phyloP scores from a whole-genome alignment of 192 early-diverging fungal species.

The Coemansia sp. region DNA sequence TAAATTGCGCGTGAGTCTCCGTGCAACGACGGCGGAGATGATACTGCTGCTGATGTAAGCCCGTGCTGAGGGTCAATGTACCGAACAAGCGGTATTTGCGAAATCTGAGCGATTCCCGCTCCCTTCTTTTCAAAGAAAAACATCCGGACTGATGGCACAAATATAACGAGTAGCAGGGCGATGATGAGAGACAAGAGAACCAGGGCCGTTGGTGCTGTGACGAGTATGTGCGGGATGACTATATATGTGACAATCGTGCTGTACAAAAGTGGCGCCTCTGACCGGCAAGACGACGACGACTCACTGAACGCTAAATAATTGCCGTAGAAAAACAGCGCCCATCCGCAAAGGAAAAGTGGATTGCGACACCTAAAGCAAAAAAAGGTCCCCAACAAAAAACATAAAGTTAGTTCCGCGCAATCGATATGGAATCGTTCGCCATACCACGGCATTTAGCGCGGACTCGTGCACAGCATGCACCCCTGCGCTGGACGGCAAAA shows the following conservation, averaged over 20 bases:
- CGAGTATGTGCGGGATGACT: constrained; percentile 63
- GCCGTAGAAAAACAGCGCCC: constrained; percentile 66
- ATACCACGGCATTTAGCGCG: constrained; percentile 9
- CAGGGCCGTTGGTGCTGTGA: constrained; percentile 23
- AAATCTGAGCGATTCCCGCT: constrained; percentile 65
- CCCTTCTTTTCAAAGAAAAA: constrained; percentile 61
- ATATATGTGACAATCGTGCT: constrained; percentile 63
- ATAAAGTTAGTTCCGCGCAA: background rate
- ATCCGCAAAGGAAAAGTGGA: constrained; percentile 57
- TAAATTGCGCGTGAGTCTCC: constrained; percentile 2
- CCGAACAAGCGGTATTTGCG: constrained; percentile 63
- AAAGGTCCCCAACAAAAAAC: constrained; percentile 2
- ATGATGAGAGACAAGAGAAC: constrained; percentile 60
- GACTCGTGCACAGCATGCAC: background rate
- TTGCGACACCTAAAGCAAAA: constrained; percentile 56
- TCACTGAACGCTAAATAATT: constrained; percentile 64
- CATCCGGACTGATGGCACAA: constrained; percentile 57
- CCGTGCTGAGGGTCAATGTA: constrained; percentile 43
- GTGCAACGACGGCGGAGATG: constrained; percentile 40
- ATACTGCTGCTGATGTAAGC: background rate
- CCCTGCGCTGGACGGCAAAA: no score
- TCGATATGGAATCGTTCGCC: background rate
- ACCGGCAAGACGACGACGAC: constrained; percentile 14
- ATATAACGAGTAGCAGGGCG: constrained; percentile 59
- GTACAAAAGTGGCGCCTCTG: constrained; percentile 58